Evolutionary conservation across 768 basidiomycete genomes (phyloP), one percentile per base, ranked within the genome.

Genomic region (Nevesoporus exiguus): DNA sequence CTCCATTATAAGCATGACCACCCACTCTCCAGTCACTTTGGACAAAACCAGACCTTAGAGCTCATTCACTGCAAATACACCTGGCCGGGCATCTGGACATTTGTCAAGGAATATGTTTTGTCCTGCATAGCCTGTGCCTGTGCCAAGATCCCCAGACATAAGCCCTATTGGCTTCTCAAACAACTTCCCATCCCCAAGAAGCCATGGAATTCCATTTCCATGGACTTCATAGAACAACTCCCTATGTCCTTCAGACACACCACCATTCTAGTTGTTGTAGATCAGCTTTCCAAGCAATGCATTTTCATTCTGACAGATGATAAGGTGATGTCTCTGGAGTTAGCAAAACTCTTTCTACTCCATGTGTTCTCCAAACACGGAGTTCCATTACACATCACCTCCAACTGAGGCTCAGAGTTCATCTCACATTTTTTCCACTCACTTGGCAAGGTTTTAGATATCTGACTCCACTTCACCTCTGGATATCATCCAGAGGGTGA

Each of bases 351-450:
- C n/a, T 39, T 39, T 7, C 33, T 39, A 1, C 15, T 29, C 25
- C 25, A 43, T 11, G 15, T 41, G 2, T 41, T 41, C 22, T 22
- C 21, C 5, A 41, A 41, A 11, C 22, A 24, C 24, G 40, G 40
- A 22, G 40, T 41, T 27, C 42, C 14, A n/a, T 45, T n/a, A 30
- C 39, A 49, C 7, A 10, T 54, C 29, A 55, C 55, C 39, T 56
- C 49, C 5, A 3, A 51, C 3, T 0, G 2, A n/a, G n/a, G n/a
- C n/a, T n/a, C n/a, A n/a, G n/a, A n/a, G n/a, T n/a, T n/a, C n/a
- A n/a, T n/a, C n/a, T n/a, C n/a, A n/a, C n/a, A n/a, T n/a, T n/a
- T n/a, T n/a, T n/a, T n/a, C n/a, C n/a, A n/a, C n/a, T n/a, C n/a
- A n/a, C n/a, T n/a, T n/a, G n/a, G n/a, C n/a, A n/a, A n/a, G n/a